Evolutionary conservation across 202 grass and related monocot species (phyloP).

Genomic region (Setaria viridis): DNA sequence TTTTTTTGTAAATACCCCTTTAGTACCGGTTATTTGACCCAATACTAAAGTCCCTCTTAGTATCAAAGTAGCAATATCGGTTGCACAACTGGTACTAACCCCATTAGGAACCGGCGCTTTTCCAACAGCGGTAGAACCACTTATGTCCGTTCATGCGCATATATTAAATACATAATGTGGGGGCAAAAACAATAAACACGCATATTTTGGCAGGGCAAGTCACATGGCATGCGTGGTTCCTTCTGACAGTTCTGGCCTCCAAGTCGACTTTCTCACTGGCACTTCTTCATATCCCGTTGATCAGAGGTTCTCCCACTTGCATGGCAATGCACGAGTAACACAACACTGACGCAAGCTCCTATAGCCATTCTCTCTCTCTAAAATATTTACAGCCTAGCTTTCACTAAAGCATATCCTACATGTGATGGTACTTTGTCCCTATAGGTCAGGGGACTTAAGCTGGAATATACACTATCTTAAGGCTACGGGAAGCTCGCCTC

Average conservation of each 20-base stretch:
- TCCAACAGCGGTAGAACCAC: not conserved
- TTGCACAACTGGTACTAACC: too few relatives aligned
- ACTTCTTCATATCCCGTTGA: conserved; percentile 46
- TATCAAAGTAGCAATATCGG: too few relatives aligned
- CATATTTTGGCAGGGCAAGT: conserved; percentile 48
- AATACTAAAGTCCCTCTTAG: too few relatives aligned
- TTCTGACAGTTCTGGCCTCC: conserved; percentile 62
- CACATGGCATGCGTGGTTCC: conserved; percentile 71
- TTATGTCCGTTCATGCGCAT: conserved; percentile 47
- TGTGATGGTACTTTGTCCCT: conserved; percentile 50
- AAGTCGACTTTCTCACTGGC: conserved; percentile 48
- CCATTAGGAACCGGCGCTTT: too few relatives aligned
- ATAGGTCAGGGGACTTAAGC: conserved; percentile 37
- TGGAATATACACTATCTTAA: conserved; percentile 42
- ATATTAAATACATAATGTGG: conserved; percentile 40
- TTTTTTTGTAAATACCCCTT: too few relatives aligned
- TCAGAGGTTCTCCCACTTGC: conserved; percentile 60
- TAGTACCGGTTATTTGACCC: too few relatives aligned
- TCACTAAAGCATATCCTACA: conserved; percentile 23
- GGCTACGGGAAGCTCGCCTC: conserved; percentile 38
- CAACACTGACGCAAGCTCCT: conserved; percentile 27
- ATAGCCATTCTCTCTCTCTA: not conserved
- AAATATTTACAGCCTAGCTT: conserved; percentile 16
- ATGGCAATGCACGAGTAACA: conserved; percentile 28
- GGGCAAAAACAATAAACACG: conserved; percentile 41